Conservation (phyloP, 2,329 filamentous ascomycete genomes). For the Aspergillus sp. region DNA sequence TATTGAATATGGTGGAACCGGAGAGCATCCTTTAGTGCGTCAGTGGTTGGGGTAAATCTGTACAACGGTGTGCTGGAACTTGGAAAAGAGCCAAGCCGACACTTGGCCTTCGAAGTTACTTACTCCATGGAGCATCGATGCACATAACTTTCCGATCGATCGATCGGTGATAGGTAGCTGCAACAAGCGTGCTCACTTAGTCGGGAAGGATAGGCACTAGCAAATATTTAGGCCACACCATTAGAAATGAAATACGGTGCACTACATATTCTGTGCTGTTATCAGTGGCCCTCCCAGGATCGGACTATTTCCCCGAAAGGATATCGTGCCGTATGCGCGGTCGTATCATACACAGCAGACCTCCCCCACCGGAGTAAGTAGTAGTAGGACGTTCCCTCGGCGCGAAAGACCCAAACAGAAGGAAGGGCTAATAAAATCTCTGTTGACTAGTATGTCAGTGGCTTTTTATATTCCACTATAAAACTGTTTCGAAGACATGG, state of each 20-base stretch:
- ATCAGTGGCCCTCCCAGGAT: slow-evolving; percentile 1
- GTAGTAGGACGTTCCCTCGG: not conserved
- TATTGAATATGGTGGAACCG: slow-evolving; percentile 10
- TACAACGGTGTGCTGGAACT: slow-evolving; percentile 5
- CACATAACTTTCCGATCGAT: slow-evolving; percentile 14
- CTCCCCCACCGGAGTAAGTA: slow-evolving; percentile 3
- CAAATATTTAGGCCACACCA: not conserved
- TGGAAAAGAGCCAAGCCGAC: slow-evolving; percentile 3
- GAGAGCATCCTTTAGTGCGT: not conserved
- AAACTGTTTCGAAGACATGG: not conserved
- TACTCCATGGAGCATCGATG: slow-evolving; percentile 3
- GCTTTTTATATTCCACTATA: not conserved
- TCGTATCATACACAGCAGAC: slow-evolving; percentile 3
- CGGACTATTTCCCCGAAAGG: slow-evolving; percentile 16
- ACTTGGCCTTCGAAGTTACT: slow-evolving; percentile 1
- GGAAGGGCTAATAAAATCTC: not conserved
- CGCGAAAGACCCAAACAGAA: not conserved
- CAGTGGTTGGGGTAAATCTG: not conserved
- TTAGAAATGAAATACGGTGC: not conserved
- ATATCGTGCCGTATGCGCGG: slow-evolving; percentile 8
- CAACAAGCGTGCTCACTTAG: slow-evolving; percentile 1
- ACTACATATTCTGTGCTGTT: not conserved
- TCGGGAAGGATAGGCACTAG: not conserved
- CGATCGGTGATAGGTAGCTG: slow-evolving; percentile 8
- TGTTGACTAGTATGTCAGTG: not conserved